Base-by-base conservation (phyloP, 1,284 basidiomycete species). In the Austroboletus novae-zelandiae region DNA sequence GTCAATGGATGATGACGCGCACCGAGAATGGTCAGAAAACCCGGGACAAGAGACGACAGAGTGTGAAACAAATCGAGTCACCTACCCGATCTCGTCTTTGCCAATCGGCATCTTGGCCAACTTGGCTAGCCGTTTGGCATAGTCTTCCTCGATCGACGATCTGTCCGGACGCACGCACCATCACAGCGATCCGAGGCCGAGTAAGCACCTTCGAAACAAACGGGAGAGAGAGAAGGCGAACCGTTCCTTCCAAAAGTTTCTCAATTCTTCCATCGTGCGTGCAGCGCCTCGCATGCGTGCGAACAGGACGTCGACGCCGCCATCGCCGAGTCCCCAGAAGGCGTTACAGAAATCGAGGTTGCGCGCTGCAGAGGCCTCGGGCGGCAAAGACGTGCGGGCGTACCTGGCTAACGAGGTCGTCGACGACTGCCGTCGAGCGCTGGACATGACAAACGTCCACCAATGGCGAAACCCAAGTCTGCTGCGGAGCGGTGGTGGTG, bases 341-440 rank as follows among this genome's bases (percentile, higher is more conserved):
- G 94, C 84, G 70, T 99, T 99, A 71, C 95, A 98, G 72, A 95
- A 98, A 73, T 96, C 90, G 60, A 86, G 74, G 13, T 80, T 78
- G 48, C 78, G 74, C 10, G 40, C 27, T 7, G 71, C 20, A 68
- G 20, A 74, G 66, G 45, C 76, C 74, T 9, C 83, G 78, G 29
- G 82, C 20, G 20, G 5, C 20, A 23, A 80, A 37, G 71, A 71
- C 39, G 75, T 72, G 44, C 82, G 75, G 41, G 79, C 84, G 65
- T 74, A 89, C 68, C 75, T 80, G 36, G 86, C 80, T 20, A 89
- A 73, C 4, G 86, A 89, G 9, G 86, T 87, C 3, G 84, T 85
- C 36, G 87, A 89, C 54, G 84, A 61, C 76, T 87, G 84, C 67
- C 86, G 78, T 66, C 84, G 71, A 53, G 84, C 77, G 67, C 36